Evolutionary conservation across 2,329 filamentous ascomycete species (phyloP), one percentile per base, ranked within the genome.

Genomic region (Pestalotiopsis sp.): DNA sequence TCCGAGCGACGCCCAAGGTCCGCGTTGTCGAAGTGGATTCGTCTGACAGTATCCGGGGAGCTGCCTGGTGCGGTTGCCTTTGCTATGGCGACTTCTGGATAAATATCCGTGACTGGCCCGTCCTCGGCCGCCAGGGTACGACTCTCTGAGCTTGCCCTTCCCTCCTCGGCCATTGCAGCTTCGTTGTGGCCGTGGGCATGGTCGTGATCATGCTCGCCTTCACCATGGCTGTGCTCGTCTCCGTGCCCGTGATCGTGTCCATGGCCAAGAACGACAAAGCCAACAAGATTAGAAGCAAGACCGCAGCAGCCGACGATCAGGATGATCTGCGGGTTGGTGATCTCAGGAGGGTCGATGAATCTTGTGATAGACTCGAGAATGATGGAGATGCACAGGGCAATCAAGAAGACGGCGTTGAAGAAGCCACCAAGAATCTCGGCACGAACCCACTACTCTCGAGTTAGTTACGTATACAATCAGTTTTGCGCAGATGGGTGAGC

Each of bases 341-440:
- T 95, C 78, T 93, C 90, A 75, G 95, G 95, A 7, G 95, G 94
- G 76, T 98, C 94, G 77, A 98, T 87, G 74, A 99, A 92, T 77
- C 96, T 92, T 75, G 95, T 94, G 70, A 98, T 88, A 17, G 96
- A 96, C 81, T 99, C 96, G 75, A 99, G 90, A 77, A 98, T 93
- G 80, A 99, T 99, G 64, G 95, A 97, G 68, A 99, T 86, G 82
- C 96, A 99, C 9, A 99, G 88, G 7, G 96, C 96, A 77, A 99
- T 96, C 59, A 99, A 87, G 84, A 99, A 99, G 60, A 98, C 95
- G 73, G 96, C 96, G 77, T 99, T 99, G 82, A 98, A 93, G 75
- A 98, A 91, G 62, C 96, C 96, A 77, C 96, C 96, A 5, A 99
- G 87, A 12, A 97, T 98, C 85, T 99, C 96, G 45, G 96, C 96